These are phyloP conservation scores for Flaveria robusta DNA, from an alignment of 129 eudicot species.

Conservation along the genomic window DNA sequence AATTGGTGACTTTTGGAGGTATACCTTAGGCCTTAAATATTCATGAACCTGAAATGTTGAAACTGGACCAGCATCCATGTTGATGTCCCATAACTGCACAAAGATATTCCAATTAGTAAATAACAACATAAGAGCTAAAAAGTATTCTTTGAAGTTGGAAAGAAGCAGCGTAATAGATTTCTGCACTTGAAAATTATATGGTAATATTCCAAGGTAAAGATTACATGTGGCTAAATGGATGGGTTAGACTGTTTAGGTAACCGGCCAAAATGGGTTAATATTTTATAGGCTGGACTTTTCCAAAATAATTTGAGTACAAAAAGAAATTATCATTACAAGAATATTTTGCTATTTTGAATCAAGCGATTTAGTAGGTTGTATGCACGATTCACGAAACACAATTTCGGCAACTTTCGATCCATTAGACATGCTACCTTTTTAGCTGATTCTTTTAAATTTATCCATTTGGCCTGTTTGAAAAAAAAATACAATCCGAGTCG, in stretches of 20 bases:
- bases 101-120: slow-evolving; percentile 18
- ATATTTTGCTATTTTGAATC: not conserved
- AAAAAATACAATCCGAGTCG: not conserved
- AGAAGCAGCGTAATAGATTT: slow-evolving; percentile 9
- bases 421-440: not conserved
- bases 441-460: not conserved
- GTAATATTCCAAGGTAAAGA: not conserved
- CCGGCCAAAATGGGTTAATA: not conserved
- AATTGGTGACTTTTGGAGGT: slow-evolving; percentile 3
- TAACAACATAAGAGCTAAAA: not conserved
- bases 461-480: slow-evolving; percentile 6
- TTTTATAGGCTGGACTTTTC: not conserved
- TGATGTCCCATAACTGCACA: slow-evolving; percentile 91
- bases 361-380: not conserved
- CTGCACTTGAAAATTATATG: not conserved
- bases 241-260: not conserved
- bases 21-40: slow-evolving; percentile 89
- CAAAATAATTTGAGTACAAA: not conserved
- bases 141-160: not conserved
- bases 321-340: not conserved
- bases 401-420: not conserved
- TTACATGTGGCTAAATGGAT: not conserved
- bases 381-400: not conserved
- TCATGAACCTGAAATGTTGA: slow-evolving; percentile 94
- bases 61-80: slow-evolving; percentile 97